A percentile compares a stretch with the other conserved stretches of the same genome.
phyloP scores from a whole-genome alignment of 257 asterid species.

The Echites panduratus region DNA sequence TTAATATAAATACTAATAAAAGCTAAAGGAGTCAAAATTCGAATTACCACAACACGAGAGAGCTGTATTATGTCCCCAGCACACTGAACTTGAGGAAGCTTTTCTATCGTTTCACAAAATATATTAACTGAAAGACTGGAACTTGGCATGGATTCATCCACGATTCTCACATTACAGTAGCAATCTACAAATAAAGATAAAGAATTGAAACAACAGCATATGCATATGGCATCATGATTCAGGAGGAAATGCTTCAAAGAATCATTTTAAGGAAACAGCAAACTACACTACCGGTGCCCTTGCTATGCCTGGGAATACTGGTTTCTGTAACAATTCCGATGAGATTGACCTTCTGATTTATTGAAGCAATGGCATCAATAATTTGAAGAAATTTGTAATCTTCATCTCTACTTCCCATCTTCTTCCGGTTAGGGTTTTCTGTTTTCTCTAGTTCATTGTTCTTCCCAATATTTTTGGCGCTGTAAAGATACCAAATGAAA shows the following conservation, averaged over 20 bases:
- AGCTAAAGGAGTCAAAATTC: neutral
- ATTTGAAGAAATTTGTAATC: slow-evolving; percentile 49
- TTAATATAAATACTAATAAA: neutral
- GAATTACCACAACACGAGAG: slow-evolving; percentile 53
- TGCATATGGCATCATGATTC: neutral
- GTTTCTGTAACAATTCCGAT: slow-evolving; percentile 53
- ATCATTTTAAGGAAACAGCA: neutral
- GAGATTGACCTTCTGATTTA: slow-evolving; percentile 61
- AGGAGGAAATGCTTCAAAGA: neutral
- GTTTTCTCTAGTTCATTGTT: neutral
- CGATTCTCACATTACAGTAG: slow-evolving; percentile 41
- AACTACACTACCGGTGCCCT: slow-evolving; percentile 52
- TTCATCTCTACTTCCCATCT: slow-evolving; percentile 33
- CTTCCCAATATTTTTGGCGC: neutral
- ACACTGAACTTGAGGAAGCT: slow-evolving; percentile 52
- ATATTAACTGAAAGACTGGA: slow-evolving; percentile 41
- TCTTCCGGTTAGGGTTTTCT: neutral
- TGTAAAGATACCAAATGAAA: neutral
- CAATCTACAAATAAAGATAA: slow-evolving; percentile 38
- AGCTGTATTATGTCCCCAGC: slow-evolving; percentile 61
- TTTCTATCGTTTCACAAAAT: slow-evolving; percentile 51
- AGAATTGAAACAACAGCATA: neutral
- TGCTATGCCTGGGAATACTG: slow-evolving; percentile 43
- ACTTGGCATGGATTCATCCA: slow-evolving; percentile 53
- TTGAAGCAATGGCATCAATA: slow-evolving; percentile 42